phyloP scores from a whole-genome alignment of 2,329 filamentous ascomycete species.

The Penicillium sp. region DNA sequence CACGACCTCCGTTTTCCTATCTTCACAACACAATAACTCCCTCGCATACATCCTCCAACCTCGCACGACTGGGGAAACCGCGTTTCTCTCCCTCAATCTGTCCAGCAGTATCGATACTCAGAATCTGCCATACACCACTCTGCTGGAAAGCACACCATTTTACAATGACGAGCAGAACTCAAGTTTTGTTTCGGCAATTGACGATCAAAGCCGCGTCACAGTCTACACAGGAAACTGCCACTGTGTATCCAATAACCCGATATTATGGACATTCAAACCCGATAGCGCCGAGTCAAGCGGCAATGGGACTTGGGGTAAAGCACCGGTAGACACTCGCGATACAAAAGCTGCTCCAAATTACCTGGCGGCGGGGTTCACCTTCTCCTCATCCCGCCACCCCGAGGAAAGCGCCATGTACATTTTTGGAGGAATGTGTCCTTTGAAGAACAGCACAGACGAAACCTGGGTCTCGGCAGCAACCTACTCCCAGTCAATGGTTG shows the following conservation, averaged over 20 bases:
- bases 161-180: constrained; percentile 42
- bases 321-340: constrained; percentile 35
- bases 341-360: constrained; percentile 50
- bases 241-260: constrained; percentile 47
- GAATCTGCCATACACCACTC: constrained; percentile 33
- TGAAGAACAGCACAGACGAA: constrained; percentile 38
- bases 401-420: constrained; percentile 56
- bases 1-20: constrained; percentile 67
- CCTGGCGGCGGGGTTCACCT: constrained; percentile 61
- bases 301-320: constrained; percentile 55
- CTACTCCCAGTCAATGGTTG: constrained; percentile 79
- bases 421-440: constrained; percentile 88
- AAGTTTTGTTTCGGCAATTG: constrained; percentile 69
- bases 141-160: constrained; percentile 30
- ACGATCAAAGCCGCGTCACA: constrained; percentile 64
- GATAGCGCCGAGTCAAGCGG: constrained; percentile 41
- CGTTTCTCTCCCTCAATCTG: constrained; percentile 64
- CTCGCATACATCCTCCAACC: constrained; percentile 69
- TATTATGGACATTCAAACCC: constrained; percentile 66
- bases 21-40: constrained; percentile 49
- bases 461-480: constrained; percentile 66
- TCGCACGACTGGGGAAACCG: constrained; percentile 43
- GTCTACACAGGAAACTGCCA: constrained; percentile 73
- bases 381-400: constrained; percentile 55
- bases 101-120: constrained; percentile 55